phyloP scores from a whole-genome alignment of 768 basidiomycete genomes.

The Cystobasidiopsis lactophilus region DNA sequence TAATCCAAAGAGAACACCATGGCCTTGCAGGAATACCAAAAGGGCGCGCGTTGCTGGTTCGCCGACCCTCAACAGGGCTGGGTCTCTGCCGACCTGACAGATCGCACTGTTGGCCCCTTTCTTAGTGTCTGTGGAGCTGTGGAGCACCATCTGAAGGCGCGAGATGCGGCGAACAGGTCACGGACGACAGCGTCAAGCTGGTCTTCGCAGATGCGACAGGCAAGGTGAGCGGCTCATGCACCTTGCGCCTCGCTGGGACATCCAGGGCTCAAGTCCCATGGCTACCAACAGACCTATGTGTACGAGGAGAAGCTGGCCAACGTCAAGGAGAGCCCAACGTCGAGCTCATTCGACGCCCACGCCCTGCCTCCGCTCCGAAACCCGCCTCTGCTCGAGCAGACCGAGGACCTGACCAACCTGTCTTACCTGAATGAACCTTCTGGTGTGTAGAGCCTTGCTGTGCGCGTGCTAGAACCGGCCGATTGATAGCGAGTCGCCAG shows the following conservation, averaged over 20 bases:
- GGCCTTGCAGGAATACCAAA: conserved; percentile 4
- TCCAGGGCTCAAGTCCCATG: too few species aligned
- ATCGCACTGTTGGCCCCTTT: conserved; percentile 41
- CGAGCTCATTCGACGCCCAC: conserved; percentile 8
- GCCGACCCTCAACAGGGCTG: conserved; percentile 85
- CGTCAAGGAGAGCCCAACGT: conserved; percentile 38
- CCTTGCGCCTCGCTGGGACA: too few species aligned
- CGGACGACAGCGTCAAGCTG: conserved; percentile 54
- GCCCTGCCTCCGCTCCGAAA: conserved; percentile 83
- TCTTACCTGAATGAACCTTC: conserved; percentile 96
- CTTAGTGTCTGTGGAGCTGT: too few species aligned
- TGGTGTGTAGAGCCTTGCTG: conserved; percentile 33
- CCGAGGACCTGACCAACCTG: conserved; percentile 91
- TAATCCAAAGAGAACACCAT: too few species aligned
- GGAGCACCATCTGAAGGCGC: too few species aligned
- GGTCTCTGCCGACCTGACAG: conserved; percentile 67
- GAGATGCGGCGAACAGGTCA: too few species aligned
- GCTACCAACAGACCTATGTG: conserved; percentile 64
- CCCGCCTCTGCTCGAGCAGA: conserved; percentile 84
- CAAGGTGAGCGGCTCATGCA: conserved; percentile 37
- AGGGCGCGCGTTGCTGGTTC: conserved; percentile 32
- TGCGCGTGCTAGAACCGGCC: neutral
- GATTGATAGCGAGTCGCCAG: conserved; percentile 27
- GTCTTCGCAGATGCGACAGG: conserved; percentile 74
- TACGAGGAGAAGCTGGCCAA: conserved; percentile 36